phyloP scores from a whole-genome alignment of 306 rosid genomes.

The Gleditsia sinensis region DNA sequence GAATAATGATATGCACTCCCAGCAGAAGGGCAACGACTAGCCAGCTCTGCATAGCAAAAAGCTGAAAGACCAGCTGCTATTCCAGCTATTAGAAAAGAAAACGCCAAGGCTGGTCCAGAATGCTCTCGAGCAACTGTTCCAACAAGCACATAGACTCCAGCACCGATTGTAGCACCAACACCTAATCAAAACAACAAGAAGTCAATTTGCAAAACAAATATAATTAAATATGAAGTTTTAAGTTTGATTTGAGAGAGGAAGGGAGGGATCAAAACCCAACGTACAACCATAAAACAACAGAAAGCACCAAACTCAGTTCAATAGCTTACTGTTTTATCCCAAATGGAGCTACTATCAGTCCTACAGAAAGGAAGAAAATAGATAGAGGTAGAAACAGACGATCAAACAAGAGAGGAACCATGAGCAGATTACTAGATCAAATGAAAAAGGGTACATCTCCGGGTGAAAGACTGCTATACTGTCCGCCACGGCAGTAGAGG shows the following conservation, averaged over 20 bases:
- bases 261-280: neutral
- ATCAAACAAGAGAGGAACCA: neutral
- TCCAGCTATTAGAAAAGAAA: conserved; percentile 89
- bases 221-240: no score
- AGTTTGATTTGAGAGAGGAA: neutral
- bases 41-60: conserved; percentile 93
- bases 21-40: conserved; percentile 95
- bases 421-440: neutral
- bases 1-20: conserved; percentile 99
- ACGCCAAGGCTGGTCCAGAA: conserved; percentile 82
- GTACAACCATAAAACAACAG: neutral
- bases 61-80: conserved; percentile 95
- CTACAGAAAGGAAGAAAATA: neutral
- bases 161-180: conserved; percentile 95
- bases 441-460: neutral
- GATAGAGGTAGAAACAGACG: neutral
- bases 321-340: neutral
- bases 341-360: neutral
- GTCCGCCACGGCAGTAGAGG: neutral
- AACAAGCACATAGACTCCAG: conserved; percentile 94
- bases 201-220: neutral
- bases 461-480: neutral
- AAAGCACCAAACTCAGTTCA: neutral
- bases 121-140: conserved; percentile 97
- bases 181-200: conserved; percentile 46